Conservation (phyloP, 306 rosid species). For the Alnus rubra region DNA sequence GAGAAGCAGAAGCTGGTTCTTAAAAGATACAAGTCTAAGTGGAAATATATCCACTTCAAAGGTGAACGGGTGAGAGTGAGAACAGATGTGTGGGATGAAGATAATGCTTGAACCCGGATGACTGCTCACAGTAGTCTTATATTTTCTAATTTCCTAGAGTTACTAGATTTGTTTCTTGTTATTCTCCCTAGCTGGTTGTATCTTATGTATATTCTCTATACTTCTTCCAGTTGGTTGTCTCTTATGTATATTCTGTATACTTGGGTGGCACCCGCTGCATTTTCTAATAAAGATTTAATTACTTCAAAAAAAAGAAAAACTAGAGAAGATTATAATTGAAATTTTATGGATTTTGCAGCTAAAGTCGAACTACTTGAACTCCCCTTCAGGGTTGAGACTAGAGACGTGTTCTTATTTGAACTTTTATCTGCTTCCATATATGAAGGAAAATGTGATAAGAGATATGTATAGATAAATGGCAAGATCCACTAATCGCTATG, state of each 20-base stretch:
- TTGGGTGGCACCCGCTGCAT: too few species aligned
- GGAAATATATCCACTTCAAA: slow-evolving; percentile 84
- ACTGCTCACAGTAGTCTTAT: too few species aligned
- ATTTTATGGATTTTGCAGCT: not conserved
- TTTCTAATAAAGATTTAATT: too few species aligned
- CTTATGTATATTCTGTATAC: too few species aligned
- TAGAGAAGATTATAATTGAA: not conserved
- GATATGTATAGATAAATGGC: not conserved
- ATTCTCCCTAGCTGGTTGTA: too few species aligned
- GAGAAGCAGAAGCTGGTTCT: slow-evolving; percentile 58
- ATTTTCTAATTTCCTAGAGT: too few species aligned
- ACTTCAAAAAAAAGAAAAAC: too few species aligned
- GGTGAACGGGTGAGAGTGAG: slow-evolving; percentile 79
- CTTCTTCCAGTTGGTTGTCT: too few species aligned
- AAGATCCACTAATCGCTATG: not conserved
- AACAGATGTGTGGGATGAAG: slow-evolving; percentile 45
- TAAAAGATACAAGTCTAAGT: slow-evolving; percentile 63
- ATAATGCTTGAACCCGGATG: slow-evolving; percentile 21
- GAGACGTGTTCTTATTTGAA: not conserved
- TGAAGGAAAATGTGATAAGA: not conserved
- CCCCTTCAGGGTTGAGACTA: not conserved
- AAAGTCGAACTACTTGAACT: not conserved
- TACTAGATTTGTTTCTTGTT: too few species aligned
- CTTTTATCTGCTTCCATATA: not conserved
- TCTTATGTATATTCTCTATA: too few species aligned